A percentile compares a stretch with the other conserved stretches of the same genome.
These are phyloP conservation scores for Hanseniaspora jakobsenii DNA, from an alignment of 805 yeast genomes.

Conservation along the genomic window DNA sequence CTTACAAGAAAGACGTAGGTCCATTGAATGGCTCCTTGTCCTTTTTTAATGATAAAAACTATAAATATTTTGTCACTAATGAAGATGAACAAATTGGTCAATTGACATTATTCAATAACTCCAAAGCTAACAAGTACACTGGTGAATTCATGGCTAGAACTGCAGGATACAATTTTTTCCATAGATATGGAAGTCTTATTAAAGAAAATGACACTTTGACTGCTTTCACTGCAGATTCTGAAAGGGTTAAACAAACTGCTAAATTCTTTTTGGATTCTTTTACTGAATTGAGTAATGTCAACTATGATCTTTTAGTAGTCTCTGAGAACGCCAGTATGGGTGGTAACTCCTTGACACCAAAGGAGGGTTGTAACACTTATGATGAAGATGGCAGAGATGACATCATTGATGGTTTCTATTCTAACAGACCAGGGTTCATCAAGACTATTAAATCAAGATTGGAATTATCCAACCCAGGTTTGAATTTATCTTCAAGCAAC, in stretches of 20 bases:
- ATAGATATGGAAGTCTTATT: constrained; percentile 34
- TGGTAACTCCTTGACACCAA: constrained; percentile 40
- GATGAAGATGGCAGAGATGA: constrained; percentile 21
- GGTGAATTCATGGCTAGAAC: constrained; percentile 36
- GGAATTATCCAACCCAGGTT: constrained; percentile 42
- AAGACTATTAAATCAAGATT: constrained; percentile 44
- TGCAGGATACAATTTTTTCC: constrained; percentile 36
- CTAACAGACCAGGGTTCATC: constrained; percentile 30
- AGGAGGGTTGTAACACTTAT: constrained; percentile 33
- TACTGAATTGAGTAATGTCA: constrained; percentile 30
- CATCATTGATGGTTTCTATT: constrained; percentile 18
- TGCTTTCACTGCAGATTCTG: constrained; percentile 39
- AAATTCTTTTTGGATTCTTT: constrained; percentile 39
- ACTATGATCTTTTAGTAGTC: constrained; percentile 27
- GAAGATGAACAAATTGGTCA: constrained; percentile 32
- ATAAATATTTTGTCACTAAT: constrained; percentile 35
- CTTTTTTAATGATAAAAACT: constrained; percentile 40
- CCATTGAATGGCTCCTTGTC: constrained; percentile 31
- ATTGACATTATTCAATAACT: constrained; percentile 26
- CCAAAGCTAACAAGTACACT: constrained; percentile 30
- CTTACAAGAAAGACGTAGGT: constrained; percentile 26
- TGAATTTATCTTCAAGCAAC: constrained; percentile 41
- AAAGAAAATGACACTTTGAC: constrained; percentile 28
- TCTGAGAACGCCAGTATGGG: constrained; percentile 35
- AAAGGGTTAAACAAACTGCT: constrained; percentile 38